phyloP scores from a whole-genome alignment of 768 basidiomycete species.

The Leccinum longicurvipes region DNA sequence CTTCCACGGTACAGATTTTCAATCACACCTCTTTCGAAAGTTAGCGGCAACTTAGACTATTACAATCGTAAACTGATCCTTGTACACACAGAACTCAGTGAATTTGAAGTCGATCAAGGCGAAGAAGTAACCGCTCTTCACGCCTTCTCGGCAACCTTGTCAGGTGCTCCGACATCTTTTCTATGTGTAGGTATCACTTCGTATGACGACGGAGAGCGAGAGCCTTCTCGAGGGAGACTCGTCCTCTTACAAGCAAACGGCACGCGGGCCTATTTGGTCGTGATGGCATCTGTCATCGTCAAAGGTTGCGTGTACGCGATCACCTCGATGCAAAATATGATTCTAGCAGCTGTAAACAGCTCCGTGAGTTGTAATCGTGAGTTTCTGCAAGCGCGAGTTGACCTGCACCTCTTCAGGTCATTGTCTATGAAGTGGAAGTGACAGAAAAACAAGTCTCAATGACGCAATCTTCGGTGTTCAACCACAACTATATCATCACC shows the following conservation, averaged over 20 bases:
- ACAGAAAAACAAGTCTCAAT: slow-evolving; percentile 32
- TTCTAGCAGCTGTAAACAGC: slow-evolving; percentile 74
- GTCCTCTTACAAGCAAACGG: slow-evolving; percentile 45
- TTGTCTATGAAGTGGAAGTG: slow-evolving; percentile 42
- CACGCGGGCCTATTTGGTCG: slow-evolving; percentile 18
- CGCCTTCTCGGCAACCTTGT: slow-evolving; percentile 28
- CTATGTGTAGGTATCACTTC: slow-evolving; percentile 51
- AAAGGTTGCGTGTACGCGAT: slow-evolving; percentile 71
- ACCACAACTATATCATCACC: slow-evolving; percentile 78
- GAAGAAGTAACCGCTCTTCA: slow-evolving; percentile 65
- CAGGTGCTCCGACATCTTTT: slow-evolving; percentile 34
- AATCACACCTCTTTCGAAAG: slow-evolving; percentile 63
- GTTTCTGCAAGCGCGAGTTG: background rate
- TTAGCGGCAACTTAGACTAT: slow-evolving; percentile 34
- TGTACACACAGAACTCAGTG: slow-evolving; percentile 21
- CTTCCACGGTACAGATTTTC: slow-evolving; percentile 61
- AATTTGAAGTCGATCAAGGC: slow-evolving; percentile 33
- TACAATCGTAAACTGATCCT: slow-evolving; percentile 1
- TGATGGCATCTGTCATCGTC: slow-evolving; percentile 45
- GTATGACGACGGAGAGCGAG: slow-evolving; percentile 41
- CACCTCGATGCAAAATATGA: slow-evolving; percentile 42
- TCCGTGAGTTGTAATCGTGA: slow-evolving; percentile 47
- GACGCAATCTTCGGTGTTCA: slow-evolving; percentile 55
- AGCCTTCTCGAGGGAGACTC: slow-evolving; percentile 57
- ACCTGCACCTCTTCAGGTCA: slow-evolving; percentile 36